Conservation (phyloP, 192 early-diverging fungal genomes). For the Paraglomus brasilianum region DNA sequence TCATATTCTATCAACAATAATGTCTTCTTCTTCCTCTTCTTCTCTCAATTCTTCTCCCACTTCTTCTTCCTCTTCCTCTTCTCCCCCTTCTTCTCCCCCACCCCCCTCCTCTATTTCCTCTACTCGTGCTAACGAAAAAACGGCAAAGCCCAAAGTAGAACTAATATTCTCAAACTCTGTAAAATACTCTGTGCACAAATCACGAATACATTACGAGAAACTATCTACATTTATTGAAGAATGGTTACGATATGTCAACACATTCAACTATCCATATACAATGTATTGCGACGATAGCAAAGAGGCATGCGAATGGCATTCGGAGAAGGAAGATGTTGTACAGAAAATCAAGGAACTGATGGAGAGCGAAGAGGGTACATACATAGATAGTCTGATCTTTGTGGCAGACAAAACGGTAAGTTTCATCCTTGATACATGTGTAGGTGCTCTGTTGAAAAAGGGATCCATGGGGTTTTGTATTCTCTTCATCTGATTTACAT, state of each 20-base stretch:
- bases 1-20: no score
- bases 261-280: slow-evolving; percentile 26
- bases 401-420: slow-evolving; percentile 5
- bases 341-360: background rate
- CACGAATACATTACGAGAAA: background rate
- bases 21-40: no score
- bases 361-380: slow-evolving; percentile 12
- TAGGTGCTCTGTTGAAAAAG: background rate
- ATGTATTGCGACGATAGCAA: slow-evolving; percentile 1
- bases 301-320: background rate
- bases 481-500: background rate
- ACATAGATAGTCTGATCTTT: background rate
- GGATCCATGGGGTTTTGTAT: background rate
- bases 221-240: slow-evolving; percentile 9
- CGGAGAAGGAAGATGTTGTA: background rate
- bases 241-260: slow-evolving; percentile 5
- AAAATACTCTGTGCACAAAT: background rate
- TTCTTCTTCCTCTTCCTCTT: no score
- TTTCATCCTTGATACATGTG: background rate
- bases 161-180: no score
- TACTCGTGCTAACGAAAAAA: no score
- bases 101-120: no score
- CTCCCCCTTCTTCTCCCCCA: no score
- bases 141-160: no score
- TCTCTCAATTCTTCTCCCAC: no score